These are phyloP conservation scores for Hymenoscyphus infarciens DNA, from an alignment of 2,329 filamentous ascomycete species.

Conservation along the genomic window DNA sequence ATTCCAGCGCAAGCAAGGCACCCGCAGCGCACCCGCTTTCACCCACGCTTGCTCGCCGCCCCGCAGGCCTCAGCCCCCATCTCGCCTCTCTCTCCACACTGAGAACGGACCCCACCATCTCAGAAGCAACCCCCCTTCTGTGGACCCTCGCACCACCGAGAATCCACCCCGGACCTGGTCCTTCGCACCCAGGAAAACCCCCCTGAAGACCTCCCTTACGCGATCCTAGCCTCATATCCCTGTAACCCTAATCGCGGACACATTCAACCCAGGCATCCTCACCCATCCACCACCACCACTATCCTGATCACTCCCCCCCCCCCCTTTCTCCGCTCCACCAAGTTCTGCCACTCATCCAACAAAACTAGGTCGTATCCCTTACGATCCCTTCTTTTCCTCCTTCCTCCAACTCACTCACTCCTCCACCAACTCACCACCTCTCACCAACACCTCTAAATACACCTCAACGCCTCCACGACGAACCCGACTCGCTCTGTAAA, in stretches of 20 bases:
- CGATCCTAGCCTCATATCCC: background rate
- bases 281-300: background rate
- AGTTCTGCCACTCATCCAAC: constrained; percentile 2
- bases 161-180: background rate
- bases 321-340: background rate
- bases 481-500: background rate
- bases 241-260: constrained; percentile 1
- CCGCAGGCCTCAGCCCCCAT: too few relatives aligned
- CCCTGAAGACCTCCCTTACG: background rate
- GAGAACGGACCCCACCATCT: background rate
- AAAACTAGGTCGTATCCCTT: constrained; percentile 2
- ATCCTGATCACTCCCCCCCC: background rate
- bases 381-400: background rate
- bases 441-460: background rate
- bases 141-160: background rate
- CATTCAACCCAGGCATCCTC: constrained; percentile 1
- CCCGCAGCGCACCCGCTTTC: background rate
- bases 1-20: constrained; percentile 1
- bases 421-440: background rate
- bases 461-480: background rate
- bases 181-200: background rate
- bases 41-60: background rate
- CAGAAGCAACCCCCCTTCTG: background rate
- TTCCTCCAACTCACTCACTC: background rate
- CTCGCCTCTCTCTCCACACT: constrained; percentile 2